phyloP scores from a whole-genome alignment of 2,329 filamentous ascomycete species.

The Xylaria arbuscula region DNA sequence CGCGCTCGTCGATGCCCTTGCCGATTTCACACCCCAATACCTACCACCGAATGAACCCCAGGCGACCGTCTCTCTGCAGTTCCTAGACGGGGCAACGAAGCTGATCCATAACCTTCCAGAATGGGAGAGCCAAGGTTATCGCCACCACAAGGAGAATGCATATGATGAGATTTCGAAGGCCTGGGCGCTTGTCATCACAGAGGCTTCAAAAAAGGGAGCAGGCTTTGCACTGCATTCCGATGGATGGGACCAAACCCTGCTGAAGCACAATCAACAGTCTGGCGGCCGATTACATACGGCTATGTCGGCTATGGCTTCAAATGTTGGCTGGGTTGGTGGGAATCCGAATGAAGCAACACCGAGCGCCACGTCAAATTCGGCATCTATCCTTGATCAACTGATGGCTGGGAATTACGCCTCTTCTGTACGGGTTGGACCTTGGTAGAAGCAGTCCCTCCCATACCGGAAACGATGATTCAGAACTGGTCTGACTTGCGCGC shows the following conservation, averaged over 20 bases:
- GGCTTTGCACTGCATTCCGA: slow-evolving; percentile 90
- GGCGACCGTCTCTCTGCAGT: slow-evolving; percentile 83
- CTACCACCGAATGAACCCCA: slow-evolving; percentile 91
- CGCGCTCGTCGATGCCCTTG: slow-evolving; percentile 86
- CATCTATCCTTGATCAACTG: slow-evolving; percentile 71
- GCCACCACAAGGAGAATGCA: slow-evolving; percentile 91
- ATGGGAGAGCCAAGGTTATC: slow-evolving; percentile 89
- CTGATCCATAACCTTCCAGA: slow-evolving; percentile 90
- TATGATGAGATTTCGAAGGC: slow-evolving; percentile 96
- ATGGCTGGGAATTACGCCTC: slow-evolving; percentile 70
- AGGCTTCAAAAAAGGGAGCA: slow-evolving; percentile 89
- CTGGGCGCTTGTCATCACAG: slow-evolving; percentile 90
- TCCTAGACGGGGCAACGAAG: slow-evolving; percentile 88
- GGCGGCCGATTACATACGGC: slow-evolving; percentile 84
- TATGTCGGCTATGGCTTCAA: slow-evolving; percentile 78
- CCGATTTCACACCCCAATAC: slow-evolving; percentile 95
- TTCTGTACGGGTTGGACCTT: slow-evolving; percentile 71
- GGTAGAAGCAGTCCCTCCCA: slow-evolving; percentile 53
- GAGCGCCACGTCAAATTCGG: slow-evolving; percentile 55
- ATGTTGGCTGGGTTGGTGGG: slow-evolving; percentile 81
- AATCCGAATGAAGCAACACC: slow-evolving; percentile 38
- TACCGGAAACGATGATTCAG: slow-evolving; percentile 1
- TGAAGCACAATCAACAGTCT: slow-evolving; percentile 88
- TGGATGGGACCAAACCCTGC: slow-evolving; percentile 89
- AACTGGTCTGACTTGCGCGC: slow-evolving; percentile 5